Evolutionary conservation across 2,329 filamentous ascomycete species (phyloP).

Genomic region (Tolypocladium paradoxum): DNA sequence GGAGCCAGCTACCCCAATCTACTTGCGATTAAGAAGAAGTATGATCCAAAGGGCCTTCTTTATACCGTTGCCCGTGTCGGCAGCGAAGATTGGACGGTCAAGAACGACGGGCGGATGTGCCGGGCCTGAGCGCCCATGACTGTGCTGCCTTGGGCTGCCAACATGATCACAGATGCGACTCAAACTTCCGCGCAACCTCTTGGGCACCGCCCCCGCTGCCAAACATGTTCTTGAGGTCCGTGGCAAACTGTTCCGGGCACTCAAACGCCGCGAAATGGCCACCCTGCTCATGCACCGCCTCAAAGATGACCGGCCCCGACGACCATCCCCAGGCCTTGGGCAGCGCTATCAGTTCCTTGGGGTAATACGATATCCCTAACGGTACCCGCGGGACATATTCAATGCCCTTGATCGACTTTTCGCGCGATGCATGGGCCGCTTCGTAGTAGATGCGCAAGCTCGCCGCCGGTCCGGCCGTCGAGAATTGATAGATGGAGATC

Average conservation of each 20-base stretch:
- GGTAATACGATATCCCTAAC: slow-evolving; percentile 43
- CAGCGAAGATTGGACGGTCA: slow-evolving; percentile 36
- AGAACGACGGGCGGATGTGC: slow-evolving; percentile 13
- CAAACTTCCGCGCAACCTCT: slow-evolving; percentile 10
- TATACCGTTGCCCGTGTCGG: slow-evolving; percentile 39
- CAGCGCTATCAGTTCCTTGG: slow-evolving; percentile 42
- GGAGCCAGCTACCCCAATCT: slow-evolving; percentile 33
- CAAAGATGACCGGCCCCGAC: slow-evolving; percentile 49
- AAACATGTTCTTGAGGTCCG: slow-evolving; percentile 49
- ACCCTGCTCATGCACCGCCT: slow-evolving; percentile 36
- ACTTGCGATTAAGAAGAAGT: slow-evolving; percentile 33
- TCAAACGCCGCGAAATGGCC: slow-evolving; percentile 55
- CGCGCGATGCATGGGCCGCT: slow-evolving; percentile 28
- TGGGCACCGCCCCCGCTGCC: slow-evolving; percentile 35
- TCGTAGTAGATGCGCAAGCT: slow-evolving; percentile 66
- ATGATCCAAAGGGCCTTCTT: slow-evolving; percentile 35
- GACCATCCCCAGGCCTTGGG: slow-evolving; percentile 47
- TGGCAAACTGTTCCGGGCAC: slow-evolving; percentile 37
- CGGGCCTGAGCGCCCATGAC: neutral
- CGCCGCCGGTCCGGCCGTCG: slow-evolving; percentile 56
- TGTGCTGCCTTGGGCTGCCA: neutral
- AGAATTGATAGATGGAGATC: slow-evolving; percentile 65
- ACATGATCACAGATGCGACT: neutral
- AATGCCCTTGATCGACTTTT: slow-evolving; percentile 4
- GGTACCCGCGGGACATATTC: slow-evolving; percentile 24